These are phyloP conservation scores for Porodaedalea pini DNA, from an alignment of 1,284 basidiomycete species.

Conservation along the genomic window DNA sequence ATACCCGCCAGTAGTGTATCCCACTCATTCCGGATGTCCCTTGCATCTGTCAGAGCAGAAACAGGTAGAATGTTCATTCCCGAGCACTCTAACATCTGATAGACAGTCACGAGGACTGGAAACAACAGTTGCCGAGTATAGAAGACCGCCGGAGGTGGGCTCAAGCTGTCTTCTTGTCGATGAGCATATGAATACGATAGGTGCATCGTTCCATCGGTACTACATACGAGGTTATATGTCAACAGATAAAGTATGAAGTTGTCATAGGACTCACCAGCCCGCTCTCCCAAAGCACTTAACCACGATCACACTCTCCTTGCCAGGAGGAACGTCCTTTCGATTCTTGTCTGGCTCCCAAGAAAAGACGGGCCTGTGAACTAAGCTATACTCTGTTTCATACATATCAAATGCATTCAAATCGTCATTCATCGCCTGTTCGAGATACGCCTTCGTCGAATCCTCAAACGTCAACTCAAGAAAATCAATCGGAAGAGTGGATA, in stretches of 20 bases:
- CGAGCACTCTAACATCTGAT: conserved; percentile 86
- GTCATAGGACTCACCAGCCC: conserved; percentile 65
- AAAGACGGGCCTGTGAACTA: conserved; percentile 78
- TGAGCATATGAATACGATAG: conserved; percentile 79
- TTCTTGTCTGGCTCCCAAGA: conserved; percentile 63
- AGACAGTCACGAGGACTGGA: conserved; percentile 86
- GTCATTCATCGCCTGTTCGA: conserved; percentile 74
- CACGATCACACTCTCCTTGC: conserved; percentile 63
- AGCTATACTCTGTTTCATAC: conserved; percentile 87
- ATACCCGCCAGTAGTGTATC: conserved; percentile 38
- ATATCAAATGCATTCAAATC: conserved; percentile 79
- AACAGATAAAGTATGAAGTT: not conserved
- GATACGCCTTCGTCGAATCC: conserved; percentile 80
- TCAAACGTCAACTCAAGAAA: conserved; percentile 84
- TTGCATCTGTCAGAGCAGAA: conserved; percentile 30
- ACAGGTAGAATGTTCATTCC: conserved; percentile 75
- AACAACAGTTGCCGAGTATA: conserved; percentile 81
- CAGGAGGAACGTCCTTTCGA: conserved; percentile 60
- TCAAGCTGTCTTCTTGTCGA: conserved; percentile 37
- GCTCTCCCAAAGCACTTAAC: conserved; percentile 84
- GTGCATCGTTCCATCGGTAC: conserved; percentile 73
- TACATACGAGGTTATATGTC: conserved; percentile 29
- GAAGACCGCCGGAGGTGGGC: conserved; percentile 51
- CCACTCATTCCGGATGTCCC: conserved; percentile 27
- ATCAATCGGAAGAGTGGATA: conserved; percentile 77